Conservation (phyloP, 2,329 filamentous ascomycete genomes). For the Cladophialophora bantiana region DNA sequence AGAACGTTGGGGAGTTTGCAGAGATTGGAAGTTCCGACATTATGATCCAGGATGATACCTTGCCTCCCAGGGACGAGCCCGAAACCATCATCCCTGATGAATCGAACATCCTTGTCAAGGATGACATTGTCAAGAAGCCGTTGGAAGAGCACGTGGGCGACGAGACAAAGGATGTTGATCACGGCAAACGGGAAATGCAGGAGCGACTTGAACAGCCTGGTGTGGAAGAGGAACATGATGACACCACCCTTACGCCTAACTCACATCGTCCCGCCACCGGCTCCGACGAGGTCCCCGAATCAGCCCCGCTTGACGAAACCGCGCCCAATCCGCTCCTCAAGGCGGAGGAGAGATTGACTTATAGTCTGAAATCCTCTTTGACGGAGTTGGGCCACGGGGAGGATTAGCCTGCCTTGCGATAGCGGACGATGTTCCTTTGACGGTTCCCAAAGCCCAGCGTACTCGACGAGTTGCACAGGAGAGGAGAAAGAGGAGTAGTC, state of each 20-base stretch:
- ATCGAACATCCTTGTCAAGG: not conserved
- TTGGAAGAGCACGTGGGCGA: not conserved
- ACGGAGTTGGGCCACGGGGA: not conserved
- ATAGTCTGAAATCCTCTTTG: not conserved
- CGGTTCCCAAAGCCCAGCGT: no score
- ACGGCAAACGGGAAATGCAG: not conserved
- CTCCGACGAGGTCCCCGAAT: not conserved
- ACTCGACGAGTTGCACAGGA: no score
- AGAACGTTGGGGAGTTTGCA: not conserved
- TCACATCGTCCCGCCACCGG: not conserved
- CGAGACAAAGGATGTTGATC: not conserved
- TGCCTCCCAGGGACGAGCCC: no score
- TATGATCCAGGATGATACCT: not conserved
- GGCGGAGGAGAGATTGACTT: not conserved
- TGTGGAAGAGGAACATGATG: not conserved
- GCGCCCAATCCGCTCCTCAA: not conserved
- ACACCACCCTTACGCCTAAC: not conserved
- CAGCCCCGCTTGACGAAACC: not conserved
- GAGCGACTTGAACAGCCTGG: not conserved
- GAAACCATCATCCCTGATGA: not conserved
- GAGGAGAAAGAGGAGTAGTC: no score
- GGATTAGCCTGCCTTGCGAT: not conserved
- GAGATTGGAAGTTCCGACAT: not conserved
- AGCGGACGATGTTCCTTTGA: no score
- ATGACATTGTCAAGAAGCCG: not conserved